Percentiles rank a stretch among this genome's conserved stretches.
phyloP scores from a whole-genome alignment of 805 yeast species.

The Yarrowia alimentaria region DNA sequence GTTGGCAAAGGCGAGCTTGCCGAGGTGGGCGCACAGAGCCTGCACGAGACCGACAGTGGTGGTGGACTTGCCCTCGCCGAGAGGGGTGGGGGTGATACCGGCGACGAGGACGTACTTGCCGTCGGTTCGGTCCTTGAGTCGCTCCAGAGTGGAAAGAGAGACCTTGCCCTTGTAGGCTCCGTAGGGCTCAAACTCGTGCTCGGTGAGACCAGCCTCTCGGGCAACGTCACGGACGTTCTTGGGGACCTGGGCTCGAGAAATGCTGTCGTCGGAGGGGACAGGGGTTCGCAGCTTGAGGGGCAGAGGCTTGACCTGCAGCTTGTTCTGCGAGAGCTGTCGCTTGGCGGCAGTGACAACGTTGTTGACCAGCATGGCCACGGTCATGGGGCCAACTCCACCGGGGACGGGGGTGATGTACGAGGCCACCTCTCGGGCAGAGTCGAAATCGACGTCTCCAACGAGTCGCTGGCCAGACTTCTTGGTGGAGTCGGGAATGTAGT shows the following conservation, averaged over 20 bases:
- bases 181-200: slow-evolving; percentile 77
- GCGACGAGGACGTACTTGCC: slow-evolving; percentile 92
- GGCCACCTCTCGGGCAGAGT: slow-evolving; percentile 59
- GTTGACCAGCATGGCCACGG: slow-evolving; percentile 90
- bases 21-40: slow-evolving; percentile 88
- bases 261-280: slow-evolving; percentile 88
- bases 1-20: slow-evolving; percentile 81
- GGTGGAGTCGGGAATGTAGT: slow-evolving; percentile 72
- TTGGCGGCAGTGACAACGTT: slow-evolving; percentile 82
- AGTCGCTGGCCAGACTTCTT: slow-evolving; percentile 76
- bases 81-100: slow-evolving; percentile 97
- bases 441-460: slow-evolving; percentile 95
- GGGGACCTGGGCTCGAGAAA: slow-evolving; percentile 85
- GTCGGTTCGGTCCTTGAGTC: slow-evolving; percentile 60
- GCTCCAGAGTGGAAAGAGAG: slow-evolving; percentile 62
- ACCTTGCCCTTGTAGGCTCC: slow-evolving; percentile 92
- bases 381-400: slow-evolving; percentile 99
- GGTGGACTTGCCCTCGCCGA: slow-evolving; percentile 97
- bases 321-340: slow-evolving; percentile 42
- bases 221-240: slow-evolving; percentile 77
- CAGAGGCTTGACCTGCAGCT: slow-evolving; percentile 53
- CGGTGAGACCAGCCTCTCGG: slow-evolving; percentile 73
- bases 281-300: slow-evolving; percentile 57
- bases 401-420: slow-evolving; percentile 91
- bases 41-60: slow-evolving; percentile 97